Conservation (phyloP, 306 rosid genomes). For the Quillaja saponaria region DNA sequence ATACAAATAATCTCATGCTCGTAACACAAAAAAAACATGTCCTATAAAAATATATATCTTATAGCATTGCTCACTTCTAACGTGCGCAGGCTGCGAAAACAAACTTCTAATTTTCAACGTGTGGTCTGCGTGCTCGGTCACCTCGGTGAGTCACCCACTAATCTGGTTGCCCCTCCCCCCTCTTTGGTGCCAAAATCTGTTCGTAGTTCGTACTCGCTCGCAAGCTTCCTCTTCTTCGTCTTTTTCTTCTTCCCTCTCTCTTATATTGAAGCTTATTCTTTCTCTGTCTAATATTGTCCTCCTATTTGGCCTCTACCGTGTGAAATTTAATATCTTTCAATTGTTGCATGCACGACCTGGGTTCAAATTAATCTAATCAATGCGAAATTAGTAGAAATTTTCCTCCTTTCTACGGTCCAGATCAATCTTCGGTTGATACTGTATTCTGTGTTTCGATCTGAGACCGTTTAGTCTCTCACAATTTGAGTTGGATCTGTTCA, state of each 20-base stretch:
- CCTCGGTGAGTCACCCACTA: conserved; percentile 28
- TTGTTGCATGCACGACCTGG: no score
- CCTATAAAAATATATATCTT: no score
- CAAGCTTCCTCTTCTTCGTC: conserved; percentile 20
- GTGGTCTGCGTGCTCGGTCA: no score
- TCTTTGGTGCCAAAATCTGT: background rate
- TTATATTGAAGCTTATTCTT: no score
- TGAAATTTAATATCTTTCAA: background rate
- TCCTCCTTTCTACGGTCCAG: background rate
- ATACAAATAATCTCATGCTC: no score
- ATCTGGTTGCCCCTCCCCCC: conserved; percentile 14
- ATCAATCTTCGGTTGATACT: conserved; percentile 22
- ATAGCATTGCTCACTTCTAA: no score
- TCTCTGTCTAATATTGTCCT: conserved; percentile 8
- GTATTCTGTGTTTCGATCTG: conserved; percentile 19
- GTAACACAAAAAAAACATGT: no score
- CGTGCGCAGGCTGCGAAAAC: no score
- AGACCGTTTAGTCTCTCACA: background rate
- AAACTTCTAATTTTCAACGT: no score
- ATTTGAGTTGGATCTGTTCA: background rate
- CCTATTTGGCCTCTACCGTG: conserved; percentile 21
- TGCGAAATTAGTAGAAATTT: conserved; percentile 10
- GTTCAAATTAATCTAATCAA: conserved; percentile 9
- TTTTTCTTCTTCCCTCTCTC: background rate
- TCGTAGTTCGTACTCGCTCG: background rate